Evolutionary conservation across 2,329 filamentous ascomycete species (phyloP).

Genomic region (Claviceps lovelessii): DNA sequence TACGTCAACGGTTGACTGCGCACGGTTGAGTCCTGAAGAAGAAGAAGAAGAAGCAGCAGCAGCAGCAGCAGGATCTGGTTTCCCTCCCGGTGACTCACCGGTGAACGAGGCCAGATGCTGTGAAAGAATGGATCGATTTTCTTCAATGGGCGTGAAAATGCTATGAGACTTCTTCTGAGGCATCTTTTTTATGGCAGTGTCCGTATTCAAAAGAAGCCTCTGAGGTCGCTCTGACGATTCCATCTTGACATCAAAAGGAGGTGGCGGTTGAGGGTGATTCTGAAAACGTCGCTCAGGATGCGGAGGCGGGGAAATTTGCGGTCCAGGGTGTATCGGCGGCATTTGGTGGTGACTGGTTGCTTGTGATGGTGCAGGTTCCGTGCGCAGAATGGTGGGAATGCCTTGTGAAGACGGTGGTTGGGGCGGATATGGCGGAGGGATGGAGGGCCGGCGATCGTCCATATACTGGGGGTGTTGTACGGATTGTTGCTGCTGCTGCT

Average conservation of each 20-base stretch:
- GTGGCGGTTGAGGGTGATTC: slow-evolving; percentile 35
- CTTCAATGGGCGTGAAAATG: slow-evolving; percentile 95
- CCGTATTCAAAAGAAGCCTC: slow-evolving; percentile 35
- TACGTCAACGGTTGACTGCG: slow-evolving; percentile 48
- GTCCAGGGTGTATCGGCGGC: slow-evolving; percentile 22
- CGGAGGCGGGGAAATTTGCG: slow-evolving; percentile 39
- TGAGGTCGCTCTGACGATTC: slow-evolving; percentile 34
- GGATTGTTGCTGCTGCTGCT: slow-evolving; percentile 15
- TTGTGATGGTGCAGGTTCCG: slow-evolving; percentile 46
- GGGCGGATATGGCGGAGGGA: slow-evolving; percentile 50
- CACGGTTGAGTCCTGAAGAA: slow-evolving; percentile 24
- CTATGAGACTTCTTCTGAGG: slow-evolving; percentile 73
- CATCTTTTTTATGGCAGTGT: slow-evolving; percentile 42
- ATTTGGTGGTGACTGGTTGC: slow-evolving; percentile 36
- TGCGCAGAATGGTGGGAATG: slow-evolving; percentile 29
- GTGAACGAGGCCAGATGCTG: slow-evolving; percentile 63
- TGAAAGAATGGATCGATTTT: slow-evolving; percentile 74
- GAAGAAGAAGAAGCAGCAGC: slow-evolving; percentile 3
- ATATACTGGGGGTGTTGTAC: slow-evolving; percentile 50
- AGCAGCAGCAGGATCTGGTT: slow-evolving; percentile 21
- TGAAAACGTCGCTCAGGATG: slow-evolving; percentile 26
- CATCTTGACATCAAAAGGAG: slow-evolving; percentile 31
- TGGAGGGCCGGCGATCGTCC: slow-evolving; percentile 61
- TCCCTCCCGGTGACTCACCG: slow-evolving; percentile 31
- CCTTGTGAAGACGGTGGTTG: slow-evolving; percentile 40